Evolutionary conservation across 257 asterid species (phyloP), one percentile per base, ranked within the genome.

Genomic region (Gentiana straminea): DNA sequence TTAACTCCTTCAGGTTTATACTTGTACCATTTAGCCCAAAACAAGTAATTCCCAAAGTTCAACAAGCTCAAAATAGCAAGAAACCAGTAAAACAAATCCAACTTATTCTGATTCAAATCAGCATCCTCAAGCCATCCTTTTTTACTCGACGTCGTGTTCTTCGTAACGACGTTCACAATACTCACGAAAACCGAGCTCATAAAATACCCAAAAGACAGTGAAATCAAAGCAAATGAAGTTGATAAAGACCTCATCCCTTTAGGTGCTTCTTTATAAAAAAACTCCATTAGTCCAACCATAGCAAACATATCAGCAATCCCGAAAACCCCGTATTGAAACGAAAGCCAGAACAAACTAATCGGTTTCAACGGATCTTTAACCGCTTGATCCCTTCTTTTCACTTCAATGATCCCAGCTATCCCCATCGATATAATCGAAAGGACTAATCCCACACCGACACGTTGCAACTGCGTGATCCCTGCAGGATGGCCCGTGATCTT

Each of bases 201-300:
- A 12, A 76, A 86, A 44, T 86, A 83, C 2, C 93, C 87, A 4
- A 86, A 65, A 6, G 89, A 77, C 2, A 78, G 75, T 5, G 95
- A 86, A n/a, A 83, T 73, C 74, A 78, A 77, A 6, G 89, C 76
- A n/a, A 86, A 83, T 1, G 89, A 86, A 43, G 93, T 83, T 9
- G 93, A 70, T 0, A 86, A 74, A 1, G 94, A 81, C 54, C 82
- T 77, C 94, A 86, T 86, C 49, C 94, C 81, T 0, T 55, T 52
- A 24, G 24, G 24, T 24, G 24, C 24, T 24, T 24, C 24, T 24
- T 24, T 24, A 24, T 24, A 24, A 24, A 86, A 86, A 54, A 86
- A 83, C 57, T 83, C 94, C 68, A 86, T n/a, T 59, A 79, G 48
- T 6, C 95, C 94, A 3, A 83, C 85, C 35, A 86, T 51, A 0